A percentile compares a stretch with the other conserved stretches of the same genome.
Conservation (phyloP, 192 early-diverging fungal species). For the Coemansia sp. region DNA sequence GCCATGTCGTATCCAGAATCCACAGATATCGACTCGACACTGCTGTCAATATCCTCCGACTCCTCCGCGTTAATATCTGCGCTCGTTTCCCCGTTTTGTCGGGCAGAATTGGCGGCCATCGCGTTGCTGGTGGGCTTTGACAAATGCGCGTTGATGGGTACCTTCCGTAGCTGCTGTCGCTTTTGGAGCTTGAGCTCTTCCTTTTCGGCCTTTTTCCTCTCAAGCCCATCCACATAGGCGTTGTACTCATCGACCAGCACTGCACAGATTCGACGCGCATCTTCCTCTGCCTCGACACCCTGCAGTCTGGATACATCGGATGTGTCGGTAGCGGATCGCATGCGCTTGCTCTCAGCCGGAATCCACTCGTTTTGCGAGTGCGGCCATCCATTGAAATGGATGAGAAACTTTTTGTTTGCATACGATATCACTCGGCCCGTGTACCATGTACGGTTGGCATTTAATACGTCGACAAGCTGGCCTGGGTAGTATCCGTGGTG, state of each 20-base stretch:
- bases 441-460: slow-evolving; percentile 54
- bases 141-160: slow-evolving; percentile 15
- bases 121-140: slow-evolving; percentile 11
- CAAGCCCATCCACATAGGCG: slow-evolving; percentile 31
- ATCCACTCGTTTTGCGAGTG: slow-evolving; percentile 57
- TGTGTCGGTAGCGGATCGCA: slow-evolving; percentile 17
- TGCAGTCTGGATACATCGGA: not conserved
- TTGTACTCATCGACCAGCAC: slow-evolving; percentile 50
- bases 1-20: slow-evolving; percentile 31
- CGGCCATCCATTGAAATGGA: slow-evolving; percentile 44
- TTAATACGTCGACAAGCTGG: slow-evolving; percentile 51
- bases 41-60: slow-evolving; percentile 15
- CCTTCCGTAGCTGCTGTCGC: slow-evolving; percentile 4
- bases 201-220: slow-evolving; percentile 20
- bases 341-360: slow-evolving; percentile 42
- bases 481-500: slow-evolving; percentile 54
- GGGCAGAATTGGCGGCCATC: not conserved
- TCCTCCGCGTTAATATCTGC: slow-evolving; percentile 9
- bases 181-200: slow-evolving; percentile 12
- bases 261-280: slow-evolving; percentile 39
- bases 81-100: not conserved
- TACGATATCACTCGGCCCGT: slow-evolving; percentile 46
- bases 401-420: slow-evolving; percentile 43
- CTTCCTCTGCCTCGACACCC: slow-evolving; percentile 36
- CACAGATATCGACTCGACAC: slow-evolving; percentile 46